phyloP scores from a whole-genome alignment of 768 basidiomycete genomes.

The Naganishia antarctica region DNA sequence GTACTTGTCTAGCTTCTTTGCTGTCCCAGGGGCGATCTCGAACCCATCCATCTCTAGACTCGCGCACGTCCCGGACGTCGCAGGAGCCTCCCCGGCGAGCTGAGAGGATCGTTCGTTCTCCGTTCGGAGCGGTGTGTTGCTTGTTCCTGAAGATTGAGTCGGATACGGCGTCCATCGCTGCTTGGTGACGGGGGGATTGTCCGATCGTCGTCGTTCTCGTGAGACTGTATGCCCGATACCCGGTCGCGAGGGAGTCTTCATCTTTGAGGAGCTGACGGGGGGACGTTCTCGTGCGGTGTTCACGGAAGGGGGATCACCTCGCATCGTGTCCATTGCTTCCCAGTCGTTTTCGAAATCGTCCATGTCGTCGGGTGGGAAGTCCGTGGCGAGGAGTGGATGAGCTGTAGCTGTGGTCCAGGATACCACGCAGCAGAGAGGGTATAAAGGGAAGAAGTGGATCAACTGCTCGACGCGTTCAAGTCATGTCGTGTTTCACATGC shows the following conservation, averaged over 20 bases:
- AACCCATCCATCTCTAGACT: conserved; percentile 10
- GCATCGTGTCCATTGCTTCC: conserved; percentile 3
- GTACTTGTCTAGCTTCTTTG: background rate
- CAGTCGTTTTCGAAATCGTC: conserved; percentile 4
- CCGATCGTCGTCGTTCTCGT: conserved; percentile 9
- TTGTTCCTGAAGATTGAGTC: conserved; percentile 3
- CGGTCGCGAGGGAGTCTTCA: background rate
- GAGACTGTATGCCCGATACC: background rate
- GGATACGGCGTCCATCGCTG: conserved; percentile 16
- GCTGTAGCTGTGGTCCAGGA: background rate
- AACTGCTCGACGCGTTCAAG: background rate
- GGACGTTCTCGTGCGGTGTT: background rate
- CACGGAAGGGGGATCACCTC: background rate
- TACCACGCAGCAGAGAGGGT: too few species aligned
- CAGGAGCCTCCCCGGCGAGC: background rate
- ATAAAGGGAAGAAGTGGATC: too few species aligned
- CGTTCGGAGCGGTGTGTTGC: background rate
- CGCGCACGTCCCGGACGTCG: background rate
- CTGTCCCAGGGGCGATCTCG: conserved; percentile 13
- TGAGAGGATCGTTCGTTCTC: conserved; percentile 1
- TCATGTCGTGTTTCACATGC: background rate
- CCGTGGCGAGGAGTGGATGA: background rate
- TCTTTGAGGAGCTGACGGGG: background rate
- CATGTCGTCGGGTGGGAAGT: background rate
- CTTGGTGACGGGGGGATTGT: background rate